Conservation (phyloP, 495 filamentous ascomycete species). For the Barbatosphaeria neglecta region DNA sequence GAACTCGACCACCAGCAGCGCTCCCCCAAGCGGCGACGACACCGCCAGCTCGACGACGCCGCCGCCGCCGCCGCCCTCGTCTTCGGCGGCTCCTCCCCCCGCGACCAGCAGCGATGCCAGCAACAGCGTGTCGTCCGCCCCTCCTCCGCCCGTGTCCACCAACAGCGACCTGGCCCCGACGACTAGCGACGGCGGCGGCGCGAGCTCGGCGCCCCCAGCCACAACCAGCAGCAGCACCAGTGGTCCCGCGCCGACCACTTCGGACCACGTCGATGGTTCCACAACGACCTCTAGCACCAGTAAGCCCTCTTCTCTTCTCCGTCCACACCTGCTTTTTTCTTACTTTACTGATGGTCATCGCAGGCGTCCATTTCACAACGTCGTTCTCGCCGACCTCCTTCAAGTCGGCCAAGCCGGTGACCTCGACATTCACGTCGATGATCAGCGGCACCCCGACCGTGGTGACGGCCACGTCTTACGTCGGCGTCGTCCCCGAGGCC, state of each 20-base stretch:
- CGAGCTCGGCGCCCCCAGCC: no score
- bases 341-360: neutral
- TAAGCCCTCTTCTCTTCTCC: no score
- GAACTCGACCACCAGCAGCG: slow-evolving; percentile 6
- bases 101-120: neutral
- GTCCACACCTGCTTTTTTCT: no score
- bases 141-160: neutral
- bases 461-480: slow-evolving; percentile 14
- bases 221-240: no score
- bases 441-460: slow-evolving; percentile 23
- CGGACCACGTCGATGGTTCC: neutral
- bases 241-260: neutral
- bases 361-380: slow-evolving; percentile 2
- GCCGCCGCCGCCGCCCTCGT: neutral
- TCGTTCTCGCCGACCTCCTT: slow-evolving; percentile 3
- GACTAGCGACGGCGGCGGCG: no score
- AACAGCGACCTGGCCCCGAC: neutral
- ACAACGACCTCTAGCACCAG: neutral
- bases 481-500: slow-evolving; percentile 6
- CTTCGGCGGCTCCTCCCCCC: neutral
- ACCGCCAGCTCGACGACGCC: slow-evolving; percentile 1
- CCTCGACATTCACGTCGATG: slow-evolving; percentile 22
- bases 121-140: neutral
- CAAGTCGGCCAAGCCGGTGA: slow-evolving; percentile 8
- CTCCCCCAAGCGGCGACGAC: neutral